Evolutionary conservation across 176 grass and related monocot genomes (phyloP).

Genomic region (Tillandsia leiboldiana): DNA sequence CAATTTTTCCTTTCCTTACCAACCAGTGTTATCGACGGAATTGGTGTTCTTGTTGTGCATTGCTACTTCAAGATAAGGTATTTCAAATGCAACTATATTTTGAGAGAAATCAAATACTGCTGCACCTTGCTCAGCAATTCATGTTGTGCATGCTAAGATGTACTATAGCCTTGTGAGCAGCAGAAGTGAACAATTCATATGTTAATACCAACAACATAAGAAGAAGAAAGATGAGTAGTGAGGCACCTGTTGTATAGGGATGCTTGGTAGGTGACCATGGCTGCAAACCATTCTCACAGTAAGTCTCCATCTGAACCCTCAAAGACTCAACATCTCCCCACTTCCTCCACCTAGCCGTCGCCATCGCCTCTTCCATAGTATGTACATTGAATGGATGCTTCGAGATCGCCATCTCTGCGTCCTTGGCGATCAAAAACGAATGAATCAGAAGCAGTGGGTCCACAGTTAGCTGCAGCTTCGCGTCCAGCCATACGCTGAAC

Average conservation of each 20-base stretch:
- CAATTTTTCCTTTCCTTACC: no score
- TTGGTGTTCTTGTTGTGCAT: no score
- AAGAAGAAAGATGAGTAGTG: neutral
- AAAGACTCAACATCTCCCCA: conserved; percentile 49
- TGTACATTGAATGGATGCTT: conserved; percentile 75
- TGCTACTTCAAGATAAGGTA: no score
- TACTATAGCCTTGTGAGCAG: no score
- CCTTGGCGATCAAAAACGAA: conserved; percentile 34
- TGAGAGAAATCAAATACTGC: no score
- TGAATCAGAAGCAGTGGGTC: conserved; percentile 78
- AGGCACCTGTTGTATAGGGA: conserved; percentile 63
- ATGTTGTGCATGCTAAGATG: no score
- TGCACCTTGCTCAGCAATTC: no score
- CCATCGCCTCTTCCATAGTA: conserved; percentile 85
- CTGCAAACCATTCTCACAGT: conserved; percentile 61
- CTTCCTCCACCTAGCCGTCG: conserved; percentile 83
- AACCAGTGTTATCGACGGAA: no score
- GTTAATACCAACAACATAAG: no score
- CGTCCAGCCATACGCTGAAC: conserved; percentile 88
- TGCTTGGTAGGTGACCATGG: conserved; percentile 75
- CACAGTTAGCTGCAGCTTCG: conserved; percentile 79
- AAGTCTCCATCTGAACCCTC: conserved; percentile 83
- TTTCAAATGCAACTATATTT: no score
- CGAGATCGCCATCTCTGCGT: conserved; percentile 52
- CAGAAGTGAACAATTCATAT: no score